These are phyloP conservation scores for Jaltomata sinuosa DNA, from an alignment of 257 asterid species.

Conservation along the genomic window DNA sequence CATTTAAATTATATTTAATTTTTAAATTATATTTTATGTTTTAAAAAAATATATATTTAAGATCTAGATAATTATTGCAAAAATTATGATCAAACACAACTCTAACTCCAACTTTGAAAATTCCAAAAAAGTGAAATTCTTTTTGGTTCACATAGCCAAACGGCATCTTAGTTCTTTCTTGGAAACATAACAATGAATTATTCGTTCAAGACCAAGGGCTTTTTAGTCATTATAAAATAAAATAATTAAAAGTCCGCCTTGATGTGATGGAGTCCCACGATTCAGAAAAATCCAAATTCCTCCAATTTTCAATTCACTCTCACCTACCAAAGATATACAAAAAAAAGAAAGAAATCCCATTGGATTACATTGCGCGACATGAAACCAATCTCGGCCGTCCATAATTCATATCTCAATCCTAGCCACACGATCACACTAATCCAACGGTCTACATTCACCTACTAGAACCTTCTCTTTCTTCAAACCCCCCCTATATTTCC, in stretches of 20 bases:
- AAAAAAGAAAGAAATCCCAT: not conserved
- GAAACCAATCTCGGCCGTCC: slow-evolving; percentile 27
- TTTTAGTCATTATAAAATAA: not conserved
- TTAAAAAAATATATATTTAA: no score
- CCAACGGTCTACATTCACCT: slow-evolving; percentile 17
- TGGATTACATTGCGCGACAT: not conserved
- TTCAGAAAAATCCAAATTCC: not conserved
- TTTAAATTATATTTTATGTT: no score
- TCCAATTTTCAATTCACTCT: not conserved
- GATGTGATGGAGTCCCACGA: not conserved
- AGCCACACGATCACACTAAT: slow-evolving; percentile 26
- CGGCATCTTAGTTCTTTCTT: no score
- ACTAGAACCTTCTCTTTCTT: slow-evolving; percentile 26
- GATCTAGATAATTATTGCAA: no score
- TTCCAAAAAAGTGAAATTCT: no score
- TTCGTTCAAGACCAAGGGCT: not conserved
- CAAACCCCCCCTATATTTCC: not conserved
- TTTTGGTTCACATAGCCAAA: no score
- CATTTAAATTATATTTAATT: no score
- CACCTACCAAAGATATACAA: not conserved
- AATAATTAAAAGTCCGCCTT: not conserved
- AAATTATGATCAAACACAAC: no score
- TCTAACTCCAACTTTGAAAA: no score
- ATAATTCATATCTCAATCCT: not conserved
- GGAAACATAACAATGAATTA: not conserved